Conservation (phyloP, 2,329 filamentous ascomycete genomes). For the Aspergillus hortae region DNA sequence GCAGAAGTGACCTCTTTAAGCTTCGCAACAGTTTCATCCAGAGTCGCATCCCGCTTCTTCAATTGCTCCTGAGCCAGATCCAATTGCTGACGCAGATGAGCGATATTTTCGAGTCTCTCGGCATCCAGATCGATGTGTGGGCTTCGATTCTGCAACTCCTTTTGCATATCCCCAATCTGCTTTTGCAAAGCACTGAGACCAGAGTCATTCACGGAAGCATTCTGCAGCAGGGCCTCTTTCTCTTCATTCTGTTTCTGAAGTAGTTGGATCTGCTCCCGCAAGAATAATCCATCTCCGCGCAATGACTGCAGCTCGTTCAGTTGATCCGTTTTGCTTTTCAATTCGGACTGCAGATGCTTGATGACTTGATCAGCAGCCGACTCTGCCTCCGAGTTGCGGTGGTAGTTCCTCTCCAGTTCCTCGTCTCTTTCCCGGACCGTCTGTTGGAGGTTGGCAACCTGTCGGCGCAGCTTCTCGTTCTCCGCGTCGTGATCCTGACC, state of each 20-base stretch:
- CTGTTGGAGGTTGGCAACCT: constrained; percentile 30
- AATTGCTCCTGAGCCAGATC: constrained; percentile 31
- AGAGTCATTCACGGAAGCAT: constrained; percentile 16
- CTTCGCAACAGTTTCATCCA: constrained; percentile 31
- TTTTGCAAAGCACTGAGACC: constrained; percentile 26
- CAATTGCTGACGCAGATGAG: constrained; percentile 31
- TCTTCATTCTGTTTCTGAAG: constrained; percentile 27
- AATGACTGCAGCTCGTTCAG: constrained; percentile 26
- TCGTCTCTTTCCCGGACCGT: constrained; percentile 33
- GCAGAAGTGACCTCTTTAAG: constrained; percentile 30
- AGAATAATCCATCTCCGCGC: constrained; percentile 18
- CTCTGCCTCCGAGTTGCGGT: constrained; percentile 30
- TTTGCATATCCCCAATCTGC: constrained; percentile 31
- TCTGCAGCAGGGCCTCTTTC: constrained; percentile 20
- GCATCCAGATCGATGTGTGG: constrained; percentile 20
- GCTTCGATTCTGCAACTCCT: constrained; percentile 26
- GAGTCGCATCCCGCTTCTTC: constrained; percentile 29
- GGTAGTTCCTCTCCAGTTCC: constrained; percentile 29
- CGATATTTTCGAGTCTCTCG: constrained; percentile 30
- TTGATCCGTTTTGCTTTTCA: constrained; percentile 29
- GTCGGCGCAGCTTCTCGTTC: constrained; percentile 23
- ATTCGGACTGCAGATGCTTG: constrained; percentile 34
- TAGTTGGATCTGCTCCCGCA: constrained; percentile 29
- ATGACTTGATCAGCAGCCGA: constrained; percentile 36
- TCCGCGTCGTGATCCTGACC: constrained; percentile 15